A percentile compares a stretch with the other conserved stretches of the same genome.
Conservation (phyloP, 75 land plant species). For the Cryptomeria japonica region DNA sequence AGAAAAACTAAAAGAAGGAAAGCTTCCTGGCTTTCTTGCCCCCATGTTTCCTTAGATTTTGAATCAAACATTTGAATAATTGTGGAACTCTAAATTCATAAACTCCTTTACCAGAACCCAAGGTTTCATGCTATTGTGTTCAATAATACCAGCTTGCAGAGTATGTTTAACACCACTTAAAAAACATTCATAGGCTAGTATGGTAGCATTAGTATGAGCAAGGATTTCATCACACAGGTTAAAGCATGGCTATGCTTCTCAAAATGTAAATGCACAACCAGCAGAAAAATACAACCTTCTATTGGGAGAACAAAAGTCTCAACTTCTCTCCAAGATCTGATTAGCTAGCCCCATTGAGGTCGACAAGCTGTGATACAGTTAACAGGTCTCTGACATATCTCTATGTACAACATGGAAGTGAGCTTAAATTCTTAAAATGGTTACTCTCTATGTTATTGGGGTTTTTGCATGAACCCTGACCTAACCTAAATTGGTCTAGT, state of each 20-base stretch:
- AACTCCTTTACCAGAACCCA: not conserved
- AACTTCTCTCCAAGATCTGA: not conserved
- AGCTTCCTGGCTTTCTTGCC: too few relatives aligned
- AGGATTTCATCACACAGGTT: not conserved
- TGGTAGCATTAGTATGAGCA: not conserved
- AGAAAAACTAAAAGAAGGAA: too few relatives aligned
- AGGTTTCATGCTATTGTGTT: not conserved
- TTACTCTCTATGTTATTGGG: too few relatives aligned
- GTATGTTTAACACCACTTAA: not conserved
- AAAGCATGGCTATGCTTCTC: not conserved
- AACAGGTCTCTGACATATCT: too few relatives aligned
- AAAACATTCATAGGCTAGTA: not conserved
- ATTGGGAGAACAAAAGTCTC: not conserved
- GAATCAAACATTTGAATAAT: not conserved
- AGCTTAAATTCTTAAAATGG: too few relatives aligned
- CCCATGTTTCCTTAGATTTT: too few relatives aligned
- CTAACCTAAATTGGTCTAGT: too few relatives aligned
- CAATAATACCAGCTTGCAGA: not conserved
- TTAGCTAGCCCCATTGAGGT: too few relatives aligned
- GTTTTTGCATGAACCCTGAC: too few relatives aligned
- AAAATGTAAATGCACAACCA: not conserved
- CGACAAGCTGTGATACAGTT: too few relatives aligned
- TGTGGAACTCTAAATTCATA: not conserved
- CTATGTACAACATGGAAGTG: too few relatives aligned
- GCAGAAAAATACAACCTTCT: not conserved